Percentiles rank a stretch among this genome's conserved stretches.
phyloP scores from a whole-genome alignment of 164 flowering plant genomes.

The Vitis rotundifolia region DNA sequence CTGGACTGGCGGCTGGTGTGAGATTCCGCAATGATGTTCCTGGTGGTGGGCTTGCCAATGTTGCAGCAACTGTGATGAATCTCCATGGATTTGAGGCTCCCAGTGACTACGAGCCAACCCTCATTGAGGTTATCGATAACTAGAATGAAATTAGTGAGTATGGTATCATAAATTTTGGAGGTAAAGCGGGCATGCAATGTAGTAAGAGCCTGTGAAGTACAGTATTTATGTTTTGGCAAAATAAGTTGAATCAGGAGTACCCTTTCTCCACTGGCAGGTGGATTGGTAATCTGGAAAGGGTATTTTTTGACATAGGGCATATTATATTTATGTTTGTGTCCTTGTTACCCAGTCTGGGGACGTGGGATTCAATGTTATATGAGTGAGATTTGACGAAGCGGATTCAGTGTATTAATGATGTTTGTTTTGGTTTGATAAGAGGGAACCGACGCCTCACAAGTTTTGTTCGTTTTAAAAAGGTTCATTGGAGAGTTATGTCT shows the following conservation, averaged over 20 bases:
- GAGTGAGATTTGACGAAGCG: too few species aligned
- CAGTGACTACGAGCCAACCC: conserved; percentile 82
- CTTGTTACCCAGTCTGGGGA: too few species aligned
- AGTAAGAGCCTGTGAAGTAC: conserved; percentile 1
- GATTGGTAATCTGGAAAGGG: too few species aligned
- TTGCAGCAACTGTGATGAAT: conserved; percentile 95
- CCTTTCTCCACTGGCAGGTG: too few species aligned
- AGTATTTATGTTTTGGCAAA: not conserved
- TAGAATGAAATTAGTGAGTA: conserved; percentile 9
- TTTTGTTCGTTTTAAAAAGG: too few species aligned
- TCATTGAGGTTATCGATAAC: conserved; percentile 77
- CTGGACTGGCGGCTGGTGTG: conserved; percentile 74
- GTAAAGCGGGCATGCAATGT: not conserved
- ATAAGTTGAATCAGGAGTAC: not conserved
- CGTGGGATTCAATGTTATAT: too few species aligned
- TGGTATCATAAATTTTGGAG: not conserved
- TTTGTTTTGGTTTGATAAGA: too few species aligned
- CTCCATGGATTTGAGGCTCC: conserved; percentile 93
- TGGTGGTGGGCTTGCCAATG: conserved; percentile 84
- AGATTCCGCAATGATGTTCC: conserved; percentile 82
- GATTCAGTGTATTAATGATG: too few species aligned
- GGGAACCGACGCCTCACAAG: too few species aligned
- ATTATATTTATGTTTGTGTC: too few species aligned
- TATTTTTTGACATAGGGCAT: too few species aligned
- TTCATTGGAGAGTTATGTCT: too few species aligned